These are phyloP conservation scores for Rhazya stricta DNA, from an alignment of 257 asterid species.

Conservation along the genomic window DNA sequence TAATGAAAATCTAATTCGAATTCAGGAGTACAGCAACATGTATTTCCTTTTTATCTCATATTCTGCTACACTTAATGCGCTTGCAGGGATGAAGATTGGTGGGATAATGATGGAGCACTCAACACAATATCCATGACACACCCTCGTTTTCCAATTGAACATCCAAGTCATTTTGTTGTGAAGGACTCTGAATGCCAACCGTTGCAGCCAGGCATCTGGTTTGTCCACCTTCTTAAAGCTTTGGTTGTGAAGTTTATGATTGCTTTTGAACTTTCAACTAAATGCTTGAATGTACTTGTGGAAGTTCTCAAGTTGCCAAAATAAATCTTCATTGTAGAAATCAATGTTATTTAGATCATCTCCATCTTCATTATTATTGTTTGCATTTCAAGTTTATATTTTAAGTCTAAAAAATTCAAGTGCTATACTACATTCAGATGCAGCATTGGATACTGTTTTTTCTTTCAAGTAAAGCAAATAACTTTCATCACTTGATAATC, in stretches of 20 bases:
- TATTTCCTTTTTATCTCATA: background rate
- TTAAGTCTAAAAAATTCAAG: background rate
- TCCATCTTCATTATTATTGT: background rate
- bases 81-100: conserved; percentile 94
- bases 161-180: conserved; percentile 55
- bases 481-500: background rate
- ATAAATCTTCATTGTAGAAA: background rate
- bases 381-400: background rate
- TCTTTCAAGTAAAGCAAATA: background rate
- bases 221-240: conserved; percentile 15
- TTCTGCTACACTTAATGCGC: background rate
- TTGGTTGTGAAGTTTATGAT: background rate
- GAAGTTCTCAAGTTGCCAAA: background rate
- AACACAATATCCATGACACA: conserved; percentile 98
- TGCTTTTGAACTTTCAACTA: background rate
- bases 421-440: background rate
- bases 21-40: background rate
- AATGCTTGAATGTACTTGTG: background rate
- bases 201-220: conserved; percentile 92
- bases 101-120: conserved; percentile 98
- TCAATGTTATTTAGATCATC: too few relatives aligned
- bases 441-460: background rate
- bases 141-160: conserved; percentile 89
- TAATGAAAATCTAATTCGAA: background rate
- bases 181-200: conserved; percentile 87